Base-by-base conservation (phyloP, 2,329 filamentous ascomycete genomes). In the Zymoseptoria ardabiliae region DNA sequence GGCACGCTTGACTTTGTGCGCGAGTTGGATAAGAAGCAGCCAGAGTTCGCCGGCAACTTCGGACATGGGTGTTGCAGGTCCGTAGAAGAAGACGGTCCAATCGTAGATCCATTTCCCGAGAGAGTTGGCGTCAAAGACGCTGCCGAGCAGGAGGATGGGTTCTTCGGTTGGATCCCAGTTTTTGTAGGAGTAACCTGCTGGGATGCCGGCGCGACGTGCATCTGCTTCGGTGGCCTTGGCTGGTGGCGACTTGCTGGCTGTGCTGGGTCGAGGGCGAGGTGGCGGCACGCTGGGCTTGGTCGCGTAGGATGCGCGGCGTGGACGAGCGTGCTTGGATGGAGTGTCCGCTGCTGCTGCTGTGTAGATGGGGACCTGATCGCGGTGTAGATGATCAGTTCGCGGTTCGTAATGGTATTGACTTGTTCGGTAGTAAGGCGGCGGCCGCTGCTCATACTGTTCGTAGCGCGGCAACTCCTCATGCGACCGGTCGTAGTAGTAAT, bases 31-130 rank as follows among this genome's bases (percentile, higher is more conserved):
- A 60, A 97, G 83, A 54, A 97, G 82, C 22, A 97, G 83, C 94
- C 94, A 99, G 57, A 99, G 82, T 70, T 97, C 92, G 67, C 93
- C 94, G 2, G 94, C 92, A 75, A 96, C 87, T 66, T 97, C 91
- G 56, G 91, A 85, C 71, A 97, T 90, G 55, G 91, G 90, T 10
- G 89, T 91, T 49, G 84, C 84, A 13, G 91, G 84, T 45, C 90
- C 90, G 67, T 95, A 87, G 73, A 88, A 87, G 78, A 90, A 96
- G 64, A 97, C 90, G 19, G 94, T 97, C 94, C 94, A 99, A 81
- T 97, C 94, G 76, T 96, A 99, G 71, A 99, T 95, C 94, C 94
- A 99, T 78, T 97, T 97, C 71, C 94, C 94, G 28, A 99, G 82
- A 23, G 91, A 96, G 82, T 97, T 97, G 71, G 93, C 90, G 72